Conservation (phyloP, 257 asterid species). For the Nicotiana noctiflora region DNA sequence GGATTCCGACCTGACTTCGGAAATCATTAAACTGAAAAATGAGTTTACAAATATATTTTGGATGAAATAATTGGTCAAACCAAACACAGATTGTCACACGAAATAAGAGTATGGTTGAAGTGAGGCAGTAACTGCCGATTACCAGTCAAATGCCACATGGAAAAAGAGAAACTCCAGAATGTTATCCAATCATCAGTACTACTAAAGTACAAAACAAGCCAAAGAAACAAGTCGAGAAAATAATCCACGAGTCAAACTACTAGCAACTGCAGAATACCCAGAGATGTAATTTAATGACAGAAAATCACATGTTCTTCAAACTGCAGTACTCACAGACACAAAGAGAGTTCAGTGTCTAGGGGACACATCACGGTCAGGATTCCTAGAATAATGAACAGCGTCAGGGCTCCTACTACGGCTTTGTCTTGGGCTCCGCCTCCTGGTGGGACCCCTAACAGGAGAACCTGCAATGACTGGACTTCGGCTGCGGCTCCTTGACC, state of each 20-base stretch:
- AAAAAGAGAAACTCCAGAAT: not conserved
- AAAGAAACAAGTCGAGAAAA: not conserved
- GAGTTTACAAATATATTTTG: not conserved
- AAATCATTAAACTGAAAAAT: not conserved
- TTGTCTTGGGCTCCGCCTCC: constrained; percentile 21
- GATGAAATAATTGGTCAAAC: not conserved
- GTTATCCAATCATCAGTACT: not conserved
- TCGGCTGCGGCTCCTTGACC: constrained; percentile 43
- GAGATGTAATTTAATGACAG: not conserved
- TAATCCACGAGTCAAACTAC: not conserved
- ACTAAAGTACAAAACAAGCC: not conserved
- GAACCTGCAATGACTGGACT: constrained; percentile 38
- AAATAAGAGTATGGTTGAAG: not conserved
- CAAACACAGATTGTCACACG: not conserved
- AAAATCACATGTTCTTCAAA: not conserved
- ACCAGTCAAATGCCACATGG: not conserved
- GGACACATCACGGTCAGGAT: constrained; percentile 5
- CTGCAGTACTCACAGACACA: not conserved
- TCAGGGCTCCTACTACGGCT: constrained; percentile 14
- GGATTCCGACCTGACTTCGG: too few species aligned
- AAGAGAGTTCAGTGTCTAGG: constrained; percentile 1
- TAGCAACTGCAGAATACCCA: not conserved
- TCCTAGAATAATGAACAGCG: constrained; percentile 4
- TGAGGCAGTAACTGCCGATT: not conserved
- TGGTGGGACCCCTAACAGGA: constrained; percentile 8